Conservation (phyloP, 306 rosid genomes). For the Heteromeles arbutifolia region DNA sequence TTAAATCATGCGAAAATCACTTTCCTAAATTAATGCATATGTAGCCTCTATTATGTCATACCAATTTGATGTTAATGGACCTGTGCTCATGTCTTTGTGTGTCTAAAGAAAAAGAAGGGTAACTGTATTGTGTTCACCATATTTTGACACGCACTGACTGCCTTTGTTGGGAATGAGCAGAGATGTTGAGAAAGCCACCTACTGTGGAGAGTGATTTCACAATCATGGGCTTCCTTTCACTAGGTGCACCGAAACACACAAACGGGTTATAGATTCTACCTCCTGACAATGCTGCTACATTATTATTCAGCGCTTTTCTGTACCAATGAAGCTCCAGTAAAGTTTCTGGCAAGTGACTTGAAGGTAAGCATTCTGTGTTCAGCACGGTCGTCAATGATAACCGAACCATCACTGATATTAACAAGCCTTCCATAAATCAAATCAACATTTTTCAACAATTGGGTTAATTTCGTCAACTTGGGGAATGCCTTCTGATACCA, state of each 20-base stretch:
- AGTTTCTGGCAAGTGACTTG: conserved; percentile 56
- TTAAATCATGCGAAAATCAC: too few species aligned
- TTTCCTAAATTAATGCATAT: too few species aligned
- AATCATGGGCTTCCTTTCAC: conserved; percentile 20
- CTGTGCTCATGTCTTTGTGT: too few species aligned
- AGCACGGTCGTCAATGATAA: conserved; percentile 34
- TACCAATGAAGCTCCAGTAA: conserved; percentile 50
- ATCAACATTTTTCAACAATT: conserved; percentile 47
- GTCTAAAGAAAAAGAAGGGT: too few species aligned
- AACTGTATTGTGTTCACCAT: too few species aligned
- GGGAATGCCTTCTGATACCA: conserved; percentile 45
- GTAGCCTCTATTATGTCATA: too few species aligned
- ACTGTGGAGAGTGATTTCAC: too few species aligned
- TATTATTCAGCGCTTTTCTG: conserved; percentile 35
- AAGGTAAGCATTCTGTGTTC: conserved; percentile 45
- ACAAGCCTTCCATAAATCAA: conserved; percentile 53
- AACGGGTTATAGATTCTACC: conserved; percentile 18
- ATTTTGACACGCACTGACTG: too few species aligned
- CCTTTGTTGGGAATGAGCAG: too few species aligned
- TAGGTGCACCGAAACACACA: conserved; percentile 32
- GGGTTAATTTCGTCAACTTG: conserved; percentile 35
- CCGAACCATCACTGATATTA: conserved; percentile 37
- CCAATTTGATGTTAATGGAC: too few species aligned
- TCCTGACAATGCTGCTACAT: conserved; percentile 7
- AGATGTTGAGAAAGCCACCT: neutral